Evolutionary conservation across 202 grass and related monocot genomes (phyloP).

Genomic region (Setaria viridis): DNA sequence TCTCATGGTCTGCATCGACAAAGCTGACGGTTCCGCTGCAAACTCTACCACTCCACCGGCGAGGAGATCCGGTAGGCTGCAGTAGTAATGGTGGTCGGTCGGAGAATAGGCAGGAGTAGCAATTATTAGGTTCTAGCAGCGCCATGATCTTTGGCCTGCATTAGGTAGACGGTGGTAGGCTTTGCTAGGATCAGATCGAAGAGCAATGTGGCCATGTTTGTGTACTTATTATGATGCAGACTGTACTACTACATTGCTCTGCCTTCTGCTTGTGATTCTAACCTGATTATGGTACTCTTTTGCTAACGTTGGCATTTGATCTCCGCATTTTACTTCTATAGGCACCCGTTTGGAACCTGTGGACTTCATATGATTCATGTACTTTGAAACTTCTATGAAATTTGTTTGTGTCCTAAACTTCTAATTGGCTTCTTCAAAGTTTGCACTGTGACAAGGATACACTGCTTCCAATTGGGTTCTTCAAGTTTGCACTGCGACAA

Average conservation of each 20-base stretch:
- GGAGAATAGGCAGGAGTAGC: not conserved
- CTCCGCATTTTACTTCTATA: no score
- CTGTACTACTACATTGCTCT: not conserved
- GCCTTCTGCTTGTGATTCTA: not conserved
- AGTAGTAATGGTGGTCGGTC: not conserved
- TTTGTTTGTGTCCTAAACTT: not conserved
- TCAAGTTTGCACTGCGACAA: not conserved
- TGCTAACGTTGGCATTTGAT: no score
- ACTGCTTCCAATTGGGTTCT: not conserved
- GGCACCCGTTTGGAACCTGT: not conserved
- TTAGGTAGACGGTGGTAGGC: no score
- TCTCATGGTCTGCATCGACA: slow-evolving; percentile 1
- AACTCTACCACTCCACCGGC: not conserved
- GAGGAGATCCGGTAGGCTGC: not conserved
- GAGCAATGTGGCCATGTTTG: not conserved
- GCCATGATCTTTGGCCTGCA: not conserved
- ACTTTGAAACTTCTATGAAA: not conserved
- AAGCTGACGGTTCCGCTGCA: not conserved
- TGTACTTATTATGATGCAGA: not conserved
- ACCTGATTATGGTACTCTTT: no score
- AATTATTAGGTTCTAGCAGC: not conserved
- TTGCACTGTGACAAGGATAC: not conserved
- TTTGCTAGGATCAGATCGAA: not conserved
- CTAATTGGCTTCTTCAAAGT: not conserved
- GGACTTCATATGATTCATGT: not conserved